Evolutionary conservation across 805 yeast species (phyloP).

Genomic region (Nakazawaea anatomiae): DNA sequence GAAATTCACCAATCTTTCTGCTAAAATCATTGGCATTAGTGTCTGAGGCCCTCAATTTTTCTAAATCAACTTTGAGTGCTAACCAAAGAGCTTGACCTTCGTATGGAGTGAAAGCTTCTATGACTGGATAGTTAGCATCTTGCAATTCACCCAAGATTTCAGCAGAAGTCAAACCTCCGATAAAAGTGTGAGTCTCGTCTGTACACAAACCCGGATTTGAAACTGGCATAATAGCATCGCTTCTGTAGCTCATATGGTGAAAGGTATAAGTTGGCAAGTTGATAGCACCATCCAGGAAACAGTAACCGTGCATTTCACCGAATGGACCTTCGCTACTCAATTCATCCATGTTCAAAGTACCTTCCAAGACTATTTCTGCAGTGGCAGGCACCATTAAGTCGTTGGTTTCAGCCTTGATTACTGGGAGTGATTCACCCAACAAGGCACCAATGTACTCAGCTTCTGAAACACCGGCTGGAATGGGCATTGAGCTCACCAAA

Average conservation of each 20-base stretch:
- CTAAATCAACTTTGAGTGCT: constrained; percentile 17
- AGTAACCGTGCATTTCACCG: constrained; percentile 27
- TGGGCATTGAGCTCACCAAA: constrained; percentile 19
- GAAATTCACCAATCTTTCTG: constrained; percentile 17
- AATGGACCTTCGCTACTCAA: constrained; percentile 22
- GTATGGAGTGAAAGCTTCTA: constrained; percentile 22
- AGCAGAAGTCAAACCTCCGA: constrained; percentile 20
- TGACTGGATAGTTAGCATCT: constrained; percentile 14
- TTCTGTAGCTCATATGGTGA: constrained; percentile 18
- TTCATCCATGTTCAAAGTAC: constrained; percentile 16
- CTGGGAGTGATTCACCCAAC: constrained; percentile 21
- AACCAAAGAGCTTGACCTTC: constrained; percentile 21
- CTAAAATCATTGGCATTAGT: constrained; percentile 16
- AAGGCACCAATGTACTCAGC: constrained; percentile 21
- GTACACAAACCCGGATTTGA: constrained; percentile 21
- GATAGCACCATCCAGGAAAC: constrained; percentile 18
- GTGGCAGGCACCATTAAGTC: constrained; percentile 20
- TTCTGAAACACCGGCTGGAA: constrained; percentile 19
- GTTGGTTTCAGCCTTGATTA: constrained; percentile 19
- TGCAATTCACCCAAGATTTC: constrained; percentile 11
- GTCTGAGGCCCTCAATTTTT: constrained; percentile 17
- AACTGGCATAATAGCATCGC: constrained; percentile 21
- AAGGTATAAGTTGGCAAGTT: constrained; percentile 22
- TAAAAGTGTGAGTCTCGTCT: constrained; percentile 24
- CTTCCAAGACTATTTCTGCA: constrained; percentile 22